Percentiles rank a stretch among this genome's conserved stretches.
Conservation (phyloP, 768 basidiomycete genomes). For the Psilocybe subaeruginosa region DNA sequence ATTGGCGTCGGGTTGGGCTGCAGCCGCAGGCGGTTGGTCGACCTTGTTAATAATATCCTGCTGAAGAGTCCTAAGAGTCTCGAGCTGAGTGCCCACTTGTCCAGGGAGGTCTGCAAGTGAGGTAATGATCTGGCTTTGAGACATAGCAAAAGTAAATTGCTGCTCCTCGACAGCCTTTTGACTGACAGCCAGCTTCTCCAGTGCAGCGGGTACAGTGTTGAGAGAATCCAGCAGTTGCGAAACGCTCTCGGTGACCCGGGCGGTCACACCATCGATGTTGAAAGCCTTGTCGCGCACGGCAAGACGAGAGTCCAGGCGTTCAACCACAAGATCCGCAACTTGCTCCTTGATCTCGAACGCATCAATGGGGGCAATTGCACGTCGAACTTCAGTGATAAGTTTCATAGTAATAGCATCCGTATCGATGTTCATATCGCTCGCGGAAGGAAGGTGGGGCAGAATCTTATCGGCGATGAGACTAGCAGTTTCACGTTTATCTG, state of each 20-base stretch:
- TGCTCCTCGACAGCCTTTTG: conserved; percentile 43
- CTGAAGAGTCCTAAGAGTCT: conserved; percentile 42
- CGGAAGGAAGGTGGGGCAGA: conserved; percentile 61
- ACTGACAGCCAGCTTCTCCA: conserved; percentile 43
- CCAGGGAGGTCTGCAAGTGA: conserved; percentile 51
- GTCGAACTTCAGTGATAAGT: conserved; percentile 70
- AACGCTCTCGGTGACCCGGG: conserved; percentile 59
- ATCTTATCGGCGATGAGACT: conserved; percentile 77
- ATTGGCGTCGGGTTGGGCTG: conserved; percentile 31
- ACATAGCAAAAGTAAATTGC: conserved; percentile 39
- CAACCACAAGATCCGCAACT: conserved; percentile 86
- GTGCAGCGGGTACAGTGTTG: conserved; percentile 37
- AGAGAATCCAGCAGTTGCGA: conserved; percentile 30
- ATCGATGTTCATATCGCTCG: conserved; percentile 46
- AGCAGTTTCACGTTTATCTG: conserved; percentile 88
- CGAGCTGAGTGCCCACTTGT: conserved; percentile 46
- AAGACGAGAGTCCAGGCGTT: conserved; percentile 80
- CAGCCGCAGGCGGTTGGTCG: conserved; percentile 25
- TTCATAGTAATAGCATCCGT: conserved; percentile 58
- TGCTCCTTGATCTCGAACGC: conserved; percentile 89
- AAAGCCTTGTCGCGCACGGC: conserved; percentile 76
- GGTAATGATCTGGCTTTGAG: conserved; percentile 41
- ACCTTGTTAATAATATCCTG: conserved; percentile 34
- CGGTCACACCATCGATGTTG: conserved; percentile 60
- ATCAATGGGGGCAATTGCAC: conserved; percentile 75